Percentiles rank a stretch among this genome's conserved stretches.
These are phyloP conservation scores for Lentinula boryana DNA, from an alignment of 768 basidiomycete species.

Conservation along the genomic window DNA sequence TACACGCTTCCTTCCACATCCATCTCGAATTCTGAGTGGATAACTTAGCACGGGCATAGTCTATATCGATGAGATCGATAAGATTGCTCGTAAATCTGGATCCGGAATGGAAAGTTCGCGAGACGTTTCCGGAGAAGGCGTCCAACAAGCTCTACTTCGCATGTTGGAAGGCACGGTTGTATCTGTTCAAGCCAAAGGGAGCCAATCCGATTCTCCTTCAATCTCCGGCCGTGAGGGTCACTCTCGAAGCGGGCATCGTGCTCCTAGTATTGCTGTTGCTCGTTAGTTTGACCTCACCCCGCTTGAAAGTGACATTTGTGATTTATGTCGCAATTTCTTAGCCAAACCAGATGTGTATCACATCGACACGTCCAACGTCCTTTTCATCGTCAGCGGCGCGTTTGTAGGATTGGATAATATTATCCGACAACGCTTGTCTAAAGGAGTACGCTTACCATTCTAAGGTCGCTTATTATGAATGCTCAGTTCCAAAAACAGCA, in stretches of 20 bases:
- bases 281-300: constrained; percentile 19
- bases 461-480: neutral
- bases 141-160: constrained; percentile 86
- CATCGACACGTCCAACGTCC: constrained; percentile 83
- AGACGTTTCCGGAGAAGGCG: constrained; percentile 94
- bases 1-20: constrained; percentile 21
- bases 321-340: constrained; percentile 8
- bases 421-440: constrained; percentile 72
- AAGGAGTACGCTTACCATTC: constrained; percentile 57
- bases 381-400: constrained; percentile 95
- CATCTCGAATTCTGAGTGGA: neutral
- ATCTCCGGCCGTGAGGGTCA: constrained; percentile 38
- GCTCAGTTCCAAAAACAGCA: constrained; percentile 21
- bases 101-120: constrained; percentile 63
- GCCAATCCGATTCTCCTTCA: constrained; percentile 39
- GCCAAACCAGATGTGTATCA: constrained; percentile 64
- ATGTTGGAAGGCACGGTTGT: constrained; percentile 93
- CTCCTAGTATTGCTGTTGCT: constrained; percentile 28
- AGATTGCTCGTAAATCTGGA: constrained; percentile 68
- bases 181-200: constrained; percentile 71
- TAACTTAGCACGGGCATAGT: constrained; percentile 80
- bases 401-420: constrained; percentile 88
- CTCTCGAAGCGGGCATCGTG: constrained; percentile 44
- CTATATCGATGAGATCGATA: constrained; percentile 96
- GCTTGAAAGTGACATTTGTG: neutral